Conservation (phyloP, 2,329 filamentous ascomycete genomes). For the Fusarium tricinctum region DNA sequence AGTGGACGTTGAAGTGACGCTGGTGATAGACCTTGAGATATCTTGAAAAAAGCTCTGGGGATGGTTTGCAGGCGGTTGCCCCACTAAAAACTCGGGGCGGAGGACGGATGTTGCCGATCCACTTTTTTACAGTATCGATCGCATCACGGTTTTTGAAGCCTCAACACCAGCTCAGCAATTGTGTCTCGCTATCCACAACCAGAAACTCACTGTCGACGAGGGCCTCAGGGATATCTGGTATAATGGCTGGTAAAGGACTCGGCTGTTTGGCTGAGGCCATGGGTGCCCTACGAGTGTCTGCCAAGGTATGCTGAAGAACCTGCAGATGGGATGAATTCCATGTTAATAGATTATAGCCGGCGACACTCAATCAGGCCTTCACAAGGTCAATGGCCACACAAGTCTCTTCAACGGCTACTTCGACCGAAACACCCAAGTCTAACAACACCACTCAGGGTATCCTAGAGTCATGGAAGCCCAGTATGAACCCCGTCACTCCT, state of each 20-base stretch:
- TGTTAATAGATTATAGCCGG: constrained; percentile 51
- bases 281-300: constrained; percentile 63
- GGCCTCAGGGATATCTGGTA: constrained; percentile 1
- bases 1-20: constrained; percentile 30
- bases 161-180: constrained; percentile 24
- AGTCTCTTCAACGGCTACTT: constrained; percentile 54
- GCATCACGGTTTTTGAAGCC: constrained; percentile 49
- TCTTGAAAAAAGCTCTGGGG: constrained; percentile 52
- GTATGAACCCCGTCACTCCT: constrained; percentile 51
- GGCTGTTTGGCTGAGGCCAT: constrained; percentile 68
- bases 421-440: constrained; percentile 50
- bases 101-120: constrained; percentile 50
- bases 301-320: constrained; percentile 53
- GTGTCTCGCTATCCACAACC: constrained; percentile 18
- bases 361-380: constrained; percentile 57
- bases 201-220: constrained; percentile 16
- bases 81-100: constrained; percentile 51
- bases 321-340: constrained; percentile 14
- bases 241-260: constrained; percentile 64
- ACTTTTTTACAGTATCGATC: constrained; percentile 40
- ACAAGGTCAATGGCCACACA: constrained; percentile 71
- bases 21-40: constrained; percentile 24
- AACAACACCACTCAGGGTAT: constrained; percentile 51
- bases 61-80: constrained; percentile 27
- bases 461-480: constrained; percentile 61